A percentile compares a stretch with the other conserved stretches of the same genome.
phyloP scores from a whole-genome alignment of 768 basidiomycete species.

The Termitomyces sp. region DNA sequence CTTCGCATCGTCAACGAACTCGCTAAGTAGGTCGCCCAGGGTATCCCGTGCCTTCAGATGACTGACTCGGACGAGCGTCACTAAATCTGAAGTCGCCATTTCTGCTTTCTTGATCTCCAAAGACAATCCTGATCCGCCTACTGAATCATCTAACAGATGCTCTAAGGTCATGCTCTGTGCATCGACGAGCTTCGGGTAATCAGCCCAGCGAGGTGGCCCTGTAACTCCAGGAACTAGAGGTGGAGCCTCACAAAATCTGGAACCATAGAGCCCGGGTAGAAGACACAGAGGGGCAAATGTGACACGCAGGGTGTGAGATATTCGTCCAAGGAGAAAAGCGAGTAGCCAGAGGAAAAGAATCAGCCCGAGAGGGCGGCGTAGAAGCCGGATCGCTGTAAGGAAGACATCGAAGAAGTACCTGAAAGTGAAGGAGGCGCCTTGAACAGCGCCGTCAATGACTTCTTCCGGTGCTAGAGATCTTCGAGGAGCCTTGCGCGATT shows the following conservation, averaged over 20 bases:
- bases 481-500: slow-evolving; percentile 7
- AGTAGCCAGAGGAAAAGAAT: slow-evolving; percentile 51
- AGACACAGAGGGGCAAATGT: slow-evolving; percentile 58
- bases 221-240: not conserved
- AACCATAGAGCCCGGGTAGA: slow-evolving; percentile 54
- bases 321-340: slow-evolving; percentile 34
- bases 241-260: slow-evolving; percentile 34
- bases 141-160: slow-evolving; percentile 55
- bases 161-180: slow-evolving; percentile 62
- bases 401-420: slow-evolving; percentile 48
- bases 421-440: slow-evolving; percentile 23
- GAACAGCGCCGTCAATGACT: slow-evolving; percentile 24
- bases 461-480: slow-evolving; percentile 21
- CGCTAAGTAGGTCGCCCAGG: slow-evolving; percentile 46
- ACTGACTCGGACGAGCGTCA: slow-evolving; percentile 59
- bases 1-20: slow-evolving; percentile 61
- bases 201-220: slow-evolving; percentile 40
- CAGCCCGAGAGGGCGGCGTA: slow-evolving; percentile 54
- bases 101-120: slow-evolving; percentile 73
- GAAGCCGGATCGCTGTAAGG: slow-evolving; percentile 39
- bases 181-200: slow-evolving; percentile 59
- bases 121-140: slow-evolving; percentile 56
- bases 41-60: slow-evolving; percentile 56
- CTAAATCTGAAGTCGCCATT: slow-evolving; percentile 70
- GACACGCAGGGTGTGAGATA: slow-evolving; percentile 40